These are phyloP conservation scores for Vitis vinifera DNA, from an alignment of 164 flowering plant genomes.

Conservation along the genomic window DNA sequence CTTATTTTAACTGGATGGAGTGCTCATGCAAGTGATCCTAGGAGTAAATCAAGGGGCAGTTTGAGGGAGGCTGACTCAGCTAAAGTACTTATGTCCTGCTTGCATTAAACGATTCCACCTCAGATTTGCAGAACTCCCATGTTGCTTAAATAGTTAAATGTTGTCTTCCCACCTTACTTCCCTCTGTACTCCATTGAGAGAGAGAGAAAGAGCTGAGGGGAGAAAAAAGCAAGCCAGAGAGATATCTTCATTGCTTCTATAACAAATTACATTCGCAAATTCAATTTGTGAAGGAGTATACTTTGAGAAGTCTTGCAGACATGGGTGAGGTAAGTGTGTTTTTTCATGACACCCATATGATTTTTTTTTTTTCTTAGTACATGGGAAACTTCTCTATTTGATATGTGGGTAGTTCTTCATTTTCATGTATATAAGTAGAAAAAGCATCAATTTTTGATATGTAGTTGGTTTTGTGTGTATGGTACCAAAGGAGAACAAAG, in stretches of 20 bases:
- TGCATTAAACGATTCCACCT: slow-evolving; percentile 25
- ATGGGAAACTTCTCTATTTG: no score
- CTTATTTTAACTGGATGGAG: background rate
- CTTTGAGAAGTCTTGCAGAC: background rate
- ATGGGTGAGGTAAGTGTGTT: slow-evolving; percentile 37
- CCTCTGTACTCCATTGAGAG: background rate
- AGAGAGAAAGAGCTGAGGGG: slow-evolving; percentile 4
- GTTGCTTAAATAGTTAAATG: slow-evolving; percentile 2
- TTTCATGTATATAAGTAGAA: background rate
- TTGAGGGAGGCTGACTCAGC: slow-evolving; percentile 17
- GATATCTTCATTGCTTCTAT: background rate
- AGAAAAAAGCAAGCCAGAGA: background rate
- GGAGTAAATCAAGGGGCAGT: slow-evolving; percentile 5
- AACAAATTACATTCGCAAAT: background rate
- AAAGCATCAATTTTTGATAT: background rate
- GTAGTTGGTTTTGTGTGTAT: background rate
- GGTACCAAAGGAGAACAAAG: slow-evolving; percentile 17
- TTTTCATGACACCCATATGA: background rate
- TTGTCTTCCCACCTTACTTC: background rate
- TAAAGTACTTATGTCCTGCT: background rate
- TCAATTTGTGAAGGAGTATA: background rate
- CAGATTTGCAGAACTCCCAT: slow-evolving; percentile 19
- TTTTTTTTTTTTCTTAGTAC: background rate
- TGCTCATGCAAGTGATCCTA: background rate
- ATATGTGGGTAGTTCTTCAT: background rate